Conservation (phyloP, 2,329 filamentous ascomycete genomes). For the Juglanconis oblonga region DNA sequence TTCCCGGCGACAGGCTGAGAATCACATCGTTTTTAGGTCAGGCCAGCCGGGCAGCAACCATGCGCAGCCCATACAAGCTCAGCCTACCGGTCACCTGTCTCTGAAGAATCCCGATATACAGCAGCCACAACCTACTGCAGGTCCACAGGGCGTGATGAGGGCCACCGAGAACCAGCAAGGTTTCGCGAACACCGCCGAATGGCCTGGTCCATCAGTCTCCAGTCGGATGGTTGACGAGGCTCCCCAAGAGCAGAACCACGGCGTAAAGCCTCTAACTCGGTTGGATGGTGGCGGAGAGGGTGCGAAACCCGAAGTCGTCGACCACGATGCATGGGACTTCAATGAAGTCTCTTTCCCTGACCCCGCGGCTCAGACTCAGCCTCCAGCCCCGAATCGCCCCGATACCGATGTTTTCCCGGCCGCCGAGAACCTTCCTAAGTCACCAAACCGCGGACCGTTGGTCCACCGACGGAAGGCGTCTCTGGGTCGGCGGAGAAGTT, state of each 20-base stretch:
- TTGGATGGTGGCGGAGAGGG: conserved; percentile 41
- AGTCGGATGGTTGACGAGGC: conserved; percentile 23
- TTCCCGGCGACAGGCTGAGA: conserved; percentile 8
- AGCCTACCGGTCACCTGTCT: conserved; percentile 25
- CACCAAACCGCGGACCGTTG: conserved; percentile 65
- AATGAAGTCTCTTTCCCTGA: conserved; percentile 72
- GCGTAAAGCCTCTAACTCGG: conserved; percentile 36
- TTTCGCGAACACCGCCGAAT: conserved; percentile 33
- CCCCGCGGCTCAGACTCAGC: conserved; percentile 42
- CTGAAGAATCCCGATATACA: conserved; percentile 25
- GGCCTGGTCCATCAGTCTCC: conserved; percentile 27
- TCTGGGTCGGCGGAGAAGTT: conserved; percentile 66
- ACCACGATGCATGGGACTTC: conserved; percentile 87
- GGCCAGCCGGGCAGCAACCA: conserved; percentile 51
- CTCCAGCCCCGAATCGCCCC: conserved; percentile 59
- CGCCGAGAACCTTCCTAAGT: conserved; percentile 77
- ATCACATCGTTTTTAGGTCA: conserved; percentile 25
- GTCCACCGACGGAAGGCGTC: conserved; percentile 80
- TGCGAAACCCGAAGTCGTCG: conserved; percentile 48
- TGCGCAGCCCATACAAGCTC: conserved; percentile 37
- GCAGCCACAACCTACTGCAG: conserved; percentile 38
- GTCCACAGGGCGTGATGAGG: conserved; percentile 28
- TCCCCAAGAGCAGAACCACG: conserved; percentile 32
- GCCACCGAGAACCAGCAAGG: conserved; percentile 9
- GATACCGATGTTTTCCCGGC: conserved; percentile 87